Base-by-base conservation (phyloP, 2,329 filamentous ascomycete species). In the Talaromyces sp. region DNA sequence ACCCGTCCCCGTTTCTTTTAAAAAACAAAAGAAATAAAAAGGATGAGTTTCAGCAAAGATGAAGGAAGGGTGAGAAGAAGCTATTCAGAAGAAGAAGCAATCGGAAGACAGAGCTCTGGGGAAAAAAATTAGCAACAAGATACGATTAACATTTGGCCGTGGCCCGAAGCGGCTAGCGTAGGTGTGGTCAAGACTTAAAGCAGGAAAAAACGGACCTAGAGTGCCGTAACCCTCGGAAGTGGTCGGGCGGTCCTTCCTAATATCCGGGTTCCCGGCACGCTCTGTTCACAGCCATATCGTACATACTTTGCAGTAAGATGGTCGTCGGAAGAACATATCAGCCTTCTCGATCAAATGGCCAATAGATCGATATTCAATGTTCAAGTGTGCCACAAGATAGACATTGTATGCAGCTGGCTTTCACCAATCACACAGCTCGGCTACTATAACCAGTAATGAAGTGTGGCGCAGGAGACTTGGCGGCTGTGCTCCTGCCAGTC, bases 51-150 rank as follows among this genome's bases (percentile, higher is more conserved):
- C 27, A 50, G 47, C 7, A 50, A 41, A 45, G 56, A 59, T 52
- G 31, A 50, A 50, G 31, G 41, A 54, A 16, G 59, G 52, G n/a
- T 22, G 33, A 56, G 52, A 56, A 56, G 33, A 56, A 56, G 52
- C 33, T 22, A 56, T 56, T 56, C 33, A 63, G 14, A 65, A 64
- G 61, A 59, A 49, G 67, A 60, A 63, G 47, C 45, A 64, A 59
- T 59, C 33, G 49, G 37, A 27, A 56, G 56, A 16, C 39, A 65
- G 73, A 56, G 75, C 73, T 70, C 49, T 67, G 69, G 69, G 70
- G 70, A 8, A 63, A 76, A 76, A 72, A 74, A 74, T 73, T 66
- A 69, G 68, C 68, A 67, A 69, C 68, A 69, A 69, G 72, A 71
- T 69, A 70, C 70, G 72, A 16, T 41, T 43, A 27, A 59, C 39